Evolutionary conservation across 345 rosid genomes (phyloP).

Genomic region (Mangifera indica): DNA sequence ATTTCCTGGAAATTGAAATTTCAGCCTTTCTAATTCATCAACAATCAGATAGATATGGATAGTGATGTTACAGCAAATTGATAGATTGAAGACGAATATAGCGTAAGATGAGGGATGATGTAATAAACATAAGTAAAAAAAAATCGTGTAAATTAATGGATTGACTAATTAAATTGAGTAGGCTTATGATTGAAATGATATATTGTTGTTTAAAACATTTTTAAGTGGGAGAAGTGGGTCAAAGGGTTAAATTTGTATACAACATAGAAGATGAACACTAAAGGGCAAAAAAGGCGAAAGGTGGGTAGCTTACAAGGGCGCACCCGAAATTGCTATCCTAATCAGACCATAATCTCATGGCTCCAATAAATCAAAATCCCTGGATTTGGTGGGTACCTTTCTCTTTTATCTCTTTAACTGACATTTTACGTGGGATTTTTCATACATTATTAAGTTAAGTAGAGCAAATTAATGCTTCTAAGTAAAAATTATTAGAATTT

Average conservation of each 20-base stretch:
- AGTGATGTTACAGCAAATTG: no score
- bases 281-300: neutral
- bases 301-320: conserved; percentile 36
- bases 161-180: neutral
- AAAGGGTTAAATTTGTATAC: neutral
- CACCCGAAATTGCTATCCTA: conserved; percentile 56
- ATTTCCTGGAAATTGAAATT: neutral
- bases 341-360: conserved; percentile 50
- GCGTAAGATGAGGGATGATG: no score
- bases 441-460: neutral
- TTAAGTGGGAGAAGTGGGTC: neutral
- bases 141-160: neutral
- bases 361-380: conserved; percentile 18
- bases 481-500: neutral
- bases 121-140: no score
- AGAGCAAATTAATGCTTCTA: neutral
- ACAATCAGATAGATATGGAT: no score
- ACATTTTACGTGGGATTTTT: conserved; percentile 5
- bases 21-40: no score
- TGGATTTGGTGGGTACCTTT: conserved; percentile 17
- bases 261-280: neutral
- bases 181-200: neutral
- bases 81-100: no score
- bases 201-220: neutral
- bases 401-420: conserved; percentile 4